Percentiles rank a stretch among this genome's conserved stretches.
phyloP scores from a whole-genome alignment of 495 filamentous ascomycete species.

The Pseudevernia furfuracea region DNA sequence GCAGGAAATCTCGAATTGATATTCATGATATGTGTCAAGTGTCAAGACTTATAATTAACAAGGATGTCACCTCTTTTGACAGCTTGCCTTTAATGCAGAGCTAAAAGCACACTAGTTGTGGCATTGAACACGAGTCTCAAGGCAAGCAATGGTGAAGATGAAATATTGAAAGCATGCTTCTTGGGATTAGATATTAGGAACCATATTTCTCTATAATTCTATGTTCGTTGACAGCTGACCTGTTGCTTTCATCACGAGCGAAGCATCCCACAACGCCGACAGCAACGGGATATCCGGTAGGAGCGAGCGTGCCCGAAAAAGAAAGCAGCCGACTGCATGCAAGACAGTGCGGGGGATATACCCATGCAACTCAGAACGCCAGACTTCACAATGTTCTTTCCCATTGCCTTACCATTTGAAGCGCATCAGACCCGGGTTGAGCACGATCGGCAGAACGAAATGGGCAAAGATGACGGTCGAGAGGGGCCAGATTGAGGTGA shows the following conservation, averaged over 20 bases:
- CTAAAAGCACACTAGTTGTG: not conserved
- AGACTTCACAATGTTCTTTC: not conserved
- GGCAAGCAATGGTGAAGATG: not conserved
- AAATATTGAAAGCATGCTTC: conserved; percentile 3
- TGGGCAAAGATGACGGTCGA: conserved; percentile 46
- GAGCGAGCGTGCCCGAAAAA: conserved; percentile 3
- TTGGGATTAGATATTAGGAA: conserved; percentile 3
- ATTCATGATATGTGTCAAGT: not conserved
- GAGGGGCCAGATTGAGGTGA: conserved; percentile 54
- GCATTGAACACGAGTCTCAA: not conserved
- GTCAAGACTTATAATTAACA: no score
- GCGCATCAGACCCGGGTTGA: conserved; percentile 61
- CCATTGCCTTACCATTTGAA: conserved; percentile 53
- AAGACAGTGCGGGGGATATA: conserved; percentile 2
- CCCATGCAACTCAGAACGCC: not conserved
- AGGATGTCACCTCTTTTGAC: not conserved
- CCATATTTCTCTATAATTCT: not conserved
- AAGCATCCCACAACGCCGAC: not conserved
- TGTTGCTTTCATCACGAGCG: conserved; percentile 3
- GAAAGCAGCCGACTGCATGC: not conserved
- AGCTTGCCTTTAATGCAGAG: not conserved
- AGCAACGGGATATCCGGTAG: not conserved
- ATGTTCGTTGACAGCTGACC: not conserved
- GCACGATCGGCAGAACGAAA: conserved; percentile 50
- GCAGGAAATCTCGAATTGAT: no score